Evolutionary conservation across 306 rosid genomes (phyloP).

Genomic region (Prunus armeniaca): DNA sequence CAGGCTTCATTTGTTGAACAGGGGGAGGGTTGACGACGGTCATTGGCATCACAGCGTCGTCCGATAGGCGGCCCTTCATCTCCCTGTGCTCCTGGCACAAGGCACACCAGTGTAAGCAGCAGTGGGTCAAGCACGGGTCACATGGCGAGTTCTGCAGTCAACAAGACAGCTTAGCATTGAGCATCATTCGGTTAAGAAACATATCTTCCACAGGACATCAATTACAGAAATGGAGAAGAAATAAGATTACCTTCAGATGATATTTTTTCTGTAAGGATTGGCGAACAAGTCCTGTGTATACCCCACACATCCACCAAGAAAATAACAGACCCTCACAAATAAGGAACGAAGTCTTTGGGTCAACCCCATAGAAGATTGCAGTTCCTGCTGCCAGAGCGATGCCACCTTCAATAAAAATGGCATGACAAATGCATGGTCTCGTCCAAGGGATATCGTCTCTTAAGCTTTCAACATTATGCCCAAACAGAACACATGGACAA

Average conservation of each 20-base stretch:
- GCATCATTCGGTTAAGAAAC: background rate
- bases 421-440: constrained; percentile 84
- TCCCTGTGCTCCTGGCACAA: constrained; percentile 97
- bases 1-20: constrained; percentile 72
- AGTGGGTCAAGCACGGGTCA: constrained; percentile 88
- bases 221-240: background rate
- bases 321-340: constrained; percentile 80
- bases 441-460: constrained; percentile 79
- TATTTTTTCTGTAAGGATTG: constrained; percentile 89
- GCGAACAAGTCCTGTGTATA: constrained; percentile 82
- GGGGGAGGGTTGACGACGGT: constrained; percentile 85
- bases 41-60: constrained; percentile 57
- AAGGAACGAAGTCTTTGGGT: constrained; percentile 69
- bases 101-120: constrained; percentile 97
- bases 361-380: constrained; percentile 52
- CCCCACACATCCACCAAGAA: constrained; percentile 99
- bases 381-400: constrained; percentile 78
- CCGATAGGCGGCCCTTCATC: constrained; percentile 81
- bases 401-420: constrained; percentile 91
- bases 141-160: constrained; percentile 77
- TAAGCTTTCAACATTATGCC: constrained; percentile 78
- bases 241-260: constrained; percentile 69
- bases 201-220: background rate
- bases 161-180: background rate
- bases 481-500: constrained; percentile 92